Evolutionary conservation across 2,329 filamentous ascomycete genomes (phyloP), one percentile per base, ranked within the genome.

Genomic region (Didymella lethalis): DNA sequence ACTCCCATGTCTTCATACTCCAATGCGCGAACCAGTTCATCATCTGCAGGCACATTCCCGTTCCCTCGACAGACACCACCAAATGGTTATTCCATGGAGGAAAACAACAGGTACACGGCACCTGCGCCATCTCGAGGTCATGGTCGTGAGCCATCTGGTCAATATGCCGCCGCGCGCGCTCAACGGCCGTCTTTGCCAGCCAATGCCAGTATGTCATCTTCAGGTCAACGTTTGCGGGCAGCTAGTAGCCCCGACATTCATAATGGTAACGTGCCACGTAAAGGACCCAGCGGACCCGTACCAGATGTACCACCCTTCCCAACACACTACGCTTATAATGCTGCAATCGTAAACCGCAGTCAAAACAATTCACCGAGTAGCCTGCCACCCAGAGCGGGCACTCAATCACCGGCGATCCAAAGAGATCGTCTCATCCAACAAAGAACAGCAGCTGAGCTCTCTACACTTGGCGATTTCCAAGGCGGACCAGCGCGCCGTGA

Each of bases 181-280:
- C 88, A 92, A 67, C 86, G 90, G n/a, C 92, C 92, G 23, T 96
- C 91, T 11, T 82, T 96, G 67, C 91, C 90, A 43, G 89, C 86
- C 18, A 89, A 88, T 65, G 80, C 85, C 67, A 81, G 83, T 57
- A 71, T 68, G 81, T 72, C 65, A 52, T 70, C 71, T 57, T 76
- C 70, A 59, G 76, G 88, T 63, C 77, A 70, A 59, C 76, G 88
- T 63, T 89, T 91, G 79, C 87, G 95, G 64, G 97, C 93, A 36
- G 96, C 96, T 71, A 98, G 94, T 79, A 97, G 93, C 63, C 94
- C 95, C 7, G 93, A 98, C 75, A 97, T 97, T 68, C 88, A 85
- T 52, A 85, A 88, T 52, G 84, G 85, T 63, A 84, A 84, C 48
- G 82, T 83, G 32, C 80, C 83, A 72, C 83, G 87, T 63, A 82